Base-by-base conservation (phyloP, 169 alveolate genomes). In the Plasmodium malariae region DNA sequence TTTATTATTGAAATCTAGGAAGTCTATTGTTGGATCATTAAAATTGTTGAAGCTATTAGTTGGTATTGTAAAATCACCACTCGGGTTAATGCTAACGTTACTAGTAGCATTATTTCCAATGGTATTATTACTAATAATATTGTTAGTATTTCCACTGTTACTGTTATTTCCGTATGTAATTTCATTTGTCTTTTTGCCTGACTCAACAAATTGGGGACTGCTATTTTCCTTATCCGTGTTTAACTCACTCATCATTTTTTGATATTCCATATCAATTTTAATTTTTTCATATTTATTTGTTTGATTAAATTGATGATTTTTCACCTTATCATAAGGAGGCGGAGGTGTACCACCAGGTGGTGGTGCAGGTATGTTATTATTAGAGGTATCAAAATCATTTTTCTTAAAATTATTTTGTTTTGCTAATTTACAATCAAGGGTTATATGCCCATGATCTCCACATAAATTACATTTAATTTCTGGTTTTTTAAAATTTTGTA, bases 361-460 rank as follows among this genome's bases (percentile, higher is more conserved):
- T 62, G 89, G 89, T 59, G 88, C 26, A 32, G 45, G 74, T 32
- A 36, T 3, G 19, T 57, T n/a, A 6, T 63, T 14, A 45, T 69
- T 69, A n/a, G 80, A 9, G 9, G 21, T 12, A 5, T 69, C 80
- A 9, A 69, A 19, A 62, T 78, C 76, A 14, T 37, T 26, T 21
- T 37, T 26, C n/a, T 37, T 74, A 4, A 34, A 12, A 67, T 88
- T 63, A 78, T 72, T 59, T 32, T 73, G 90, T 32, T 78, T 73
- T 0, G 96, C 96, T 86, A 95, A 80, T 72, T 96, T 96, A 80
- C 98, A 97, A 93, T 97, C 98, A 68, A 93, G 94, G 17, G 98
- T 97, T 19, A 96, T 92, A 88, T 97, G 98, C 1, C 98, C 98
- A 93, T 94, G 93, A 69, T 96, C 98, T 2, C 98, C 98, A 70